These are phyloP conservation scores for Choanephora cucurbitarum DNA, from an alignment of 371 early-diverging fungal species.

Conservation along the genomic window DNA sequence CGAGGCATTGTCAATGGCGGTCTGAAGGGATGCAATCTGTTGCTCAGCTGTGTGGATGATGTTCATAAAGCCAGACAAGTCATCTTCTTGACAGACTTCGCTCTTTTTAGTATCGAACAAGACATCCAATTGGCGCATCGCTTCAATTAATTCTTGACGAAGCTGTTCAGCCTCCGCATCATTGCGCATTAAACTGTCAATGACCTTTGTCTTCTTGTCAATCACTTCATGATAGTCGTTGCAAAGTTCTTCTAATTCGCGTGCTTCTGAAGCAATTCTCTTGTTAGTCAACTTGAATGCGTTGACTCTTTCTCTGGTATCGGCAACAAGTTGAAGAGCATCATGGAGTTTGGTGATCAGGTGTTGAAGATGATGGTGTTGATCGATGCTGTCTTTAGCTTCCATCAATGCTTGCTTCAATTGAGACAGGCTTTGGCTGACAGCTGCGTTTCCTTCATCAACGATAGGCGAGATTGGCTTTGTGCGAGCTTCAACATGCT, in stretches of 20 bases:
- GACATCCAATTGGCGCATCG: slow-evolving; percentile 16
- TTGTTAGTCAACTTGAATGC: slow-evolving; percentile 30
- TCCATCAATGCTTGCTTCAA: not conserved
- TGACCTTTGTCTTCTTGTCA: slow-evolving; percentile 22
- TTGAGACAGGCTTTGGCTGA: not conserved
- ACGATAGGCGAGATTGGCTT: not conserved
- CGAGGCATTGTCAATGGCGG: slow-evolving; percentile 44
- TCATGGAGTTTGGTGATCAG: slow-evolving; percentile 34
- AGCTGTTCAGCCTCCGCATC: slow-evolving; percentile 16
- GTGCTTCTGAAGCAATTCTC: slow-evolving; percentile 19
- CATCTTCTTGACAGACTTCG: slow-evolving; percentile 32
- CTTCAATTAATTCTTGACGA: slow-evolving; percentile 15
- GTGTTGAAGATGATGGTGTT: slow-evolving; percentile 5
- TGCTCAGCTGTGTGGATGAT: slow-evolving; percentile 40
- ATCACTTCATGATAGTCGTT: slow-evolving; percentile 23
- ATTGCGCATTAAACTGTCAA: slow-evolving; percentile 11
- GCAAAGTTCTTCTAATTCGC: slow-evolving; percentile 32
- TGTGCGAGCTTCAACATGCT: not conserved
- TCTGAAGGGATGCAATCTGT: slow-evolving; percentile 29
- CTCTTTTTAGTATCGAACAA: slow-evolving; percentile 34
- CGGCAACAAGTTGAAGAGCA: slow-evolving; percentile 25
- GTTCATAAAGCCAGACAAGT: slow-evolving; percentile 30
- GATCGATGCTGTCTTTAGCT: not conserved
- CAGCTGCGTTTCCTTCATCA: not conserved
- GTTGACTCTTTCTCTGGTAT: slow-evolving; percentile 31